These are phyloP conservation scores for Gymnopus androsaceus DNA, from an alignment of 1,284 basidiomycete species.

Conservation along the genomic window DNA sequence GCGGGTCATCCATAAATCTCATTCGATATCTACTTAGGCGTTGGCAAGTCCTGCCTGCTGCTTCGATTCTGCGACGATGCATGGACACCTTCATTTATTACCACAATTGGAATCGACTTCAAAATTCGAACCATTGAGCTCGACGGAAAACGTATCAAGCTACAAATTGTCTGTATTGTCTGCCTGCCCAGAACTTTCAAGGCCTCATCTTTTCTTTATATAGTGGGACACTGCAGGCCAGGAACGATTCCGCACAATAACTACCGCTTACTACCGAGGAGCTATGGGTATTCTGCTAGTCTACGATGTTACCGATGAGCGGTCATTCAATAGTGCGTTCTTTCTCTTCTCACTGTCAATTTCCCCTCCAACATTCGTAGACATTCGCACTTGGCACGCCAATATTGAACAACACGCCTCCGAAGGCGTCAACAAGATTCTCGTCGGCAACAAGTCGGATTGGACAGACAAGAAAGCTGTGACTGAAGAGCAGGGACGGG, in stretches of 20 bases:
- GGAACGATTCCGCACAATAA: conserved; percentile 99
- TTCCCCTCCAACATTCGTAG: conserved; percentile 46
- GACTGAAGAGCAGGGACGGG: conserved; percentile 80
- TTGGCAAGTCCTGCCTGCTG: conserved; percentile 98
- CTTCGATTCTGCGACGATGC: conserved; percentile 99
- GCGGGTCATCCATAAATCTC: neutral
- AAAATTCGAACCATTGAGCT: conserved; percentile 97
- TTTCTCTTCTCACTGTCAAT: neutral
- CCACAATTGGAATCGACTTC: conserved; percentile 96
- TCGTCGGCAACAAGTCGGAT: conserved; percentile 99
- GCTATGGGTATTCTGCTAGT: conserved; percentile 99
- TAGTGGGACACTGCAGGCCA: conserved; percentile 99
- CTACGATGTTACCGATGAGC: conserved; percentile 98
- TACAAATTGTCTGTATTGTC: conserved; percentile 80
- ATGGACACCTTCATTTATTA: conserved; percentile 99
- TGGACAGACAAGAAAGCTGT: conserved; percentile 97
- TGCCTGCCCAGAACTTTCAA: neutral
- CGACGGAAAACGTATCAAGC: conserved; percentile 94
- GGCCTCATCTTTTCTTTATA: conserved; percentile 14
- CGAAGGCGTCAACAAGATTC: conserved; percentile 98
- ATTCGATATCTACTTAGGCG: conserved; percentile 53
- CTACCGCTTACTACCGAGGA: conserved; percentile 99
- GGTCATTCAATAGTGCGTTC: conserved; percentile 92
- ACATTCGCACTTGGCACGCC: conserved; percentile 98
- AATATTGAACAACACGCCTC: conserved; percentile 99